Conservation (phyloP, 257 asterid species). For the Petrea volubilis region DNA sequence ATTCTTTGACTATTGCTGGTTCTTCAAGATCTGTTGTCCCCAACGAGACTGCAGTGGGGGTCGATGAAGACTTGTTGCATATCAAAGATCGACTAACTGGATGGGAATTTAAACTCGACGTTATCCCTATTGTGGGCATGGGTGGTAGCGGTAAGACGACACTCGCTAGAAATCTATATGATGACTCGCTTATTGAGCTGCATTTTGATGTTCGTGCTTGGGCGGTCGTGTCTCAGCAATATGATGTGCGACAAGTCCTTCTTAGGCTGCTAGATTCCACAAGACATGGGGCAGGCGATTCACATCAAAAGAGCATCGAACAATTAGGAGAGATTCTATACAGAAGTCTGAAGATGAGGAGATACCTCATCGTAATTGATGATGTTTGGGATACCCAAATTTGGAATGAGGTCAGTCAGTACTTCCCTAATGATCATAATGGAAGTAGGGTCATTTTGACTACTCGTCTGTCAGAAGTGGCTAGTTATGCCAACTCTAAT, state of each 20-base stretch:
- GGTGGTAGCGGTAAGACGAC: background rate
- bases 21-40: background rate
- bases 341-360: no score
- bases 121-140: background rate
- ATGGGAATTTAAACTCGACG: background rate
- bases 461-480: conserved; percentile 20
- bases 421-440: conserved; percentile 28
- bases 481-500: conserved; percentile 12
- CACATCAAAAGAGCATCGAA: background rate
- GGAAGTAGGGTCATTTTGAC: conserved; percentile 31
- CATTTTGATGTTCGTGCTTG: background rate
- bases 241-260: conserved; percentile 6
- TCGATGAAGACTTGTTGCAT: background rate
- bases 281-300: background rate
- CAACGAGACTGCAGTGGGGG: background rate
- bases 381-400: conserved; percentile 27
- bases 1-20: background rate
- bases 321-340: background rate
- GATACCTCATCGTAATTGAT: conserved; percentile 22
- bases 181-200: background rate
- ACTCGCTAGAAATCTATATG: background rate
- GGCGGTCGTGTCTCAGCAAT: conserved; percentile 13
- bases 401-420: conserved; percentile 22
- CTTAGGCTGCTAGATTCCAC: background rate
- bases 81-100: background rate